Base-by-base conservation (phyloP, 2,329 filamentous ascomycete species). In the Colletotrichum tanaceti region DNA sequence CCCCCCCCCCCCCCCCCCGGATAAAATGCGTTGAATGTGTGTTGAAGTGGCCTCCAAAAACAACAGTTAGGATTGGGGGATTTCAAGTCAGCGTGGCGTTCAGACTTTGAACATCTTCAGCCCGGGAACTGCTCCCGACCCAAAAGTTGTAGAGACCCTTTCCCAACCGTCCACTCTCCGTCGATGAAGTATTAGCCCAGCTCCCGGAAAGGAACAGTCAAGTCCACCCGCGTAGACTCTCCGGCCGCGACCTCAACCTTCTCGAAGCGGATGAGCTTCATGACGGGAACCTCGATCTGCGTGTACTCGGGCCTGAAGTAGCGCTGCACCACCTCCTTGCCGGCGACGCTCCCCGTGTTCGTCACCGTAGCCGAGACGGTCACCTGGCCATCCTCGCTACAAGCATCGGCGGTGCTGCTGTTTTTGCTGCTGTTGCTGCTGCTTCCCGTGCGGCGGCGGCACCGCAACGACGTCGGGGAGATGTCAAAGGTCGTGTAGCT, bases 401-500 rank as follows among this genome's bases (percentile, higher is more conserved):
- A 66, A 1, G n/a, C 2, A 11, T 24, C 16, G 86, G 55, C 89
- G 4, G 18, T 41, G 18, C 20, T 38, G 39, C 18, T 66, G 14
- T n/a, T n/a, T n/a, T 14, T 39, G 24, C 24, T 28, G 28, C 1
- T 28, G 28, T 28, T 41, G 20, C 20, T 38, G 39, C 14, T 66
- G 14, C 14, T 39, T 14, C 13, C 3, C 16, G 50, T 11, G n/a
- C n/a, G n/a, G n/a, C n/a, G n/a, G n/a, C 32, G 13, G 4, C 58
- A 62, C 43, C 14, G 11, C 5, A 66, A 1, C 22, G 58, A 62
- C 1, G 35, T 16, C 3, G 58, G 47, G 22, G 85, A 85, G 54
- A 91, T 81, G 35, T 83, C 78, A 77, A 91, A 91, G 0, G 81
- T 82, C 10, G 90, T 90, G 78, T 91, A 92, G 50, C 86, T 89